A percentile compares a stretch with the other conserved stretches of the same genome.
Conservation (phyloP, 495 filamentous ascomycete genomes). For the Neurospora sp. region DNA sequence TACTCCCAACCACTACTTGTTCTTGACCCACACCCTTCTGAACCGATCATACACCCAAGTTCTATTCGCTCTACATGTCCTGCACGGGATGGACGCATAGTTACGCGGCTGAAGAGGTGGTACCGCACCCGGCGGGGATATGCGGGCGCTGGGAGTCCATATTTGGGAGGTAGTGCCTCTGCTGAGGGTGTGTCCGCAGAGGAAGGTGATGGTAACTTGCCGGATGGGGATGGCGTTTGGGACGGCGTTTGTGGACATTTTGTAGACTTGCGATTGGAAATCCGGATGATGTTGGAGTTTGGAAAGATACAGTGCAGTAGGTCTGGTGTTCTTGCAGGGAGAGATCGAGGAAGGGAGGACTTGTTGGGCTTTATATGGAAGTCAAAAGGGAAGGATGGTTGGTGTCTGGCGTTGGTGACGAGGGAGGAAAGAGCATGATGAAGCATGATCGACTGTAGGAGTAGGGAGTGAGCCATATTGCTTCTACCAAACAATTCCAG, state of each 20-base stretch:
- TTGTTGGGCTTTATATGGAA: neutral
- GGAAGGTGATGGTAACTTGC: neutral
- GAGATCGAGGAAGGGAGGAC: neutral
- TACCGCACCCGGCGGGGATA: neutral
- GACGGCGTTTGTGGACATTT: neutral
- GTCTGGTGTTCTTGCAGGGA: accelerated
- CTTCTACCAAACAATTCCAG: no score
- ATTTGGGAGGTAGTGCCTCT: neutral
- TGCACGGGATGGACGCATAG: neutral
- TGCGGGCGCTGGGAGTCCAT: neutral
- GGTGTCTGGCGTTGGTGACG: no score
- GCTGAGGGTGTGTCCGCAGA: neutral
- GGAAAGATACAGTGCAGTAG: neutral
- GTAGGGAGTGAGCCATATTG: no score
- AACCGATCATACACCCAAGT: neutral
- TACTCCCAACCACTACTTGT: neutral
- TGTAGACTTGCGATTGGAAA: neutral
- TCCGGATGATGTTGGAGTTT: neutral
- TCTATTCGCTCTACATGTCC: neutral
- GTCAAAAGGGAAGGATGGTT: no score
- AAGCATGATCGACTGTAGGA: no score
- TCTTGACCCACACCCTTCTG: neutral
- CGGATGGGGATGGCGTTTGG: neutral
- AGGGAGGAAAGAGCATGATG: no score
- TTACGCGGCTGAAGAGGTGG: neutral